Base-by-base conservation (phyloP, 2,329 filamentous ascomycete species). In the Torrubiella hemipterigena region DNA sequence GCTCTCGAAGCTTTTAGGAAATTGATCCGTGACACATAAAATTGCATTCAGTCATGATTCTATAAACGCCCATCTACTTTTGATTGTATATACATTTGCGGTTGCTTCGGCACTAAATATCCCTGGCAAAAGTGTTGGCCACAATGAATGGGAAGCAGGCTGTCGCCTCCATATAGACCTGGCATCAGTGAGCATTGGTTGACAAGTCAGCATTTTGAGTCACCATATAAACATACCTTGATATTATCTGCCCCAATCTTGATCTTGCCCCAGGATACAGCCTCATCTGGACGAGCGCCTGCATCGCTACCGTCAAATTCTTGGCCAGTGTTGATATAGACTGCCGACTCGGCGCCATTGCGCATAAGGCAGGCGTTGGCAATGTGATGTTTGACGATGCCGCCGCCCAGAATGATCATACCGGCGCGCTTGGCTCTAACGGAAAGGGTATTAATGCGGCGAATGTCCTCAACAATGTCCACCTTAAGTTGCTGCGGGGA, bases 261-360 rank as follows among this genome's bases (percentile, higher is more conserved):
- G 56, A 98, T 95, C 67, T 98, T 98, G 4, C 91, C 91, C 91
- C 91, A 98, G 39, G 87, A 95, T 12, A 98, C 83, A 5, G 91
- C 91, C 60, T 98, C 91, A 48, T 98, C 91, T 5, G 91, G 91
- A 33, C 91, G 68, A 4, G 91, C 91, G 2, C 91, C 91, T 0
- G 91, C 89, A 59, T 98, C 91, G 46, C 86, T 95, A 3, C 91
- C 91, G 52, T 98, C 91, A 51, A 95, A 98, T 53, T 98, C 91
- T 54, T 95, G 86, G 0, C 77, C 91, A 2, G 91, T 98, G 57
- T 98, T 98, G 56, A 98, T 85, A 53, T 94, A 98, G 2, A 98
- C 91, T 3, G 91, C 91, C 39, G 83, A 89, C 55, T 98, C 91
- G 12, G 91, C 91, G 3, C 91, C 91, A 48, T 98, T 98, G 30